phyloP scores from a whole-genome alignment of 192 early-diverging fungal genomes.

The Backusella australiensis region DNA sequence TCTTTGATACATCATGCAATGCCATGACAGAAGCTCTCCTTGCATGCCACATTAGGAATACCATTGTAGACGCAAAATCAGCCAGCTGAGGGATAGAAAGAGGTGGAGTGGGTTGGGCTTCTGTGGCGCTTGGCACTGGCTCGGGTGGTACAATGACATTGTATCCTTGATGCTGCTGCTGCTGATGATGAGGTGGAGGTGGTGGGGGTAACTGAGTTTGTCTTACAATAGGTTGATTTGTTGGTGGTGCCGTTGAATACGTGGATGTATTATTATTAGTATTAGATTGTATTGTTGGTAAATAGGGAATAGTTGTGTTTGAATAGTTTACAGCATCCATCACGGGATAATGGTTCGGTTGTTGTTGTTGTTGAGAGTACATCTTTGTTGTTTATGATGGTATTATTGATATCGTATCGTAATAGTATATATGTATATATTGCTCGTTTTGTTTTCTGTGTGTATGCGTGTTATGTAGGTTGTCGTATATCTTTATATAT shows the following conservation, averaged over 20 bases:
- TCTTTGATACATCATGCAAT: constrained; percentile 25
- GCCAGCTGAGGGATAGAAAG: constrained; percentile 36
- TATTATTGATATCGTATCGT: background rate
- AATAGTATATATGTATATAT: background rate
- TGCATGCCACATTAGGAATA: constrained; percentile 50
- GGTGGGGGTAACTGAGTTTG: constrained; percentile 14
- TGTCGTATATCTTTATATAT: background rate
- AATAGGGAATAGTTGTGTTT: constrained; percentile 2
- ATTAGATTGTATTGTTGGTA: constrained; percentile 2
- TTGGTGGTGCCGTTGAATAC: background rate
- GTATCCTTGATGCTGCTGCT: constrained; percentile 7
- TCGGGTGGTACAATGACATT: constrained; percentile 9
- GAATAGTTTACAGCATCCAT: constrained; percentile 6
- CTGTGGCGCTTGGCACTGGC: constrained; percentile 23
- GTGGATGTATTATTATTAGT: background rate
- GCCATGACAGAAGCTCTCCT: constrained; percentile 39
- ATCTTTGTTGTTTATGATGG: background rate
- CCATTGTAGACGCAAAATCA: constrained; percentile 58
- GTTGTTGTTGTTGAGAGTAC: constrained; percentile 4
- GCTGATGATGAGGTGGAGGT: background rate
- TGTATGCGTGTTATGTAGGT: background rate
- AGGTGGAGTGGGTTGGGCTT: constrained; percentile 8
- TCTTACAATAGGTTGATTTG: constrained; percentile 1
- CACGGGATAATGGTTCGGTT: constrained; percentile 2
- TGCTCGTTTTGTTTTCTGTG: too few species aligned